Conservation (phyloP, 2,329 filamentous ascomycete genomes). For the Cyanodermella asteris region DNA sequence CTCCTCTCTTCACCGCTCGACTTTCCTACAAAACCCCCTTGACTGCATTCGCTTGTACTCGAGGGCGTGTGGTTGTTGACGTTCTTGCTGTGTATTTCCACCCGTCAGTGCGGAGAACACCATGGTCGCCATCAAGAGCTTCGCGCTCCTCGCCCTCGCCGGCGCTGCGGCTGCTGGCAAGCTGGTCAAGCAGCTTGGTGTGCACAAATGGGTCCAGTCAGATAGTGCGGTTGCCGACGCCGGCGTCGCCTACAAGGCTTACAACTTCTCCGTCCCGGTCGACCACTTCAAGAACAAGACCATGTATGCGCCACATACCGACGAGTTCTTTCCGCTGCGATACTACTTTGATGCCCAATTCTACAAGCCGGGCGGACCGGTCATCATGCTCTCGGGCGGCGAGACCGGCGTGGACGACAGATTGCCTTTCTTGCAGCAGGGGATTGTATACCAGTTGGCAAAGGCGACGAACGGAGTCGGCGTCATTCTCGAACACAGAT, state of each 20-base stretch:
- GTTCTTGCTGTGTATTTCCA: no score
- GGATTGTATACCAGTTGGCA: slow-evolving; percentile 49
- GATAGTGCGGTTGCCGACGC: no score
- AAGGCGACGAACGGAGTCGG: slow-evolving; percentile 52
- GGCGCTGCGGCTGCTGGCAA: no score
- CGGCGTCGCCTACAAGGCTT: slow-evolving; percentile 28
- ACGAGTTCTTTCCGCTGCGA: slow-evolving; percentile 44
- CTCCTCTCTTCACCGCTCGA: no score
- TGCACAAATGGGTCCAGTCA: no score
- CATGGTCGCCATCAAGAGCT: no score
- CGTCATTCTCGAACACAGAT: slow-evolving; percentile 68
- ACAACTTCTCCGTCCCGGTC: slow-evolving; percentile 36
- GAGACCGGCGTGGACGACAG: slow-evolving; percentile 44
- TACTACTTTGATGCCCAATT: slow-evolving; percentile 68
- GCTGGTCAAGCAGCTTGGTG: no score
- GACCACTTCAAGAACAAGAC: slow-evolving; percentile 73
- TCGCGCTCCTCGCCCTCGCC: no score
- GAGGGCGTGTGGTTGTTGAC: no score
- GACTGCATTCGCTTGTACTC: no score
- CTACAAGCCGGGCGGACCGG: slow-evolving; percentile 57
- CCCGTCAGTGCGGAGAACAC: no score
- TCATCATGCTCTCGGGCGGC: slow-evolving; percentile 54
- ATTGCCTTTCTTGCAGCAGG: slow-evolving; percentile 53
- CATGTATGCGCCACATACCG: slow-evolving; percentile 53
- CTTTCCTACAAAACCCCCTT: no score